Percentiles rank a stretch among this genome's conserved stretches.
phyloP scores from a whole-genome alignment of 2,329 filamentous ascomycete species.

The Calonectria hongkongensis region DNA sequence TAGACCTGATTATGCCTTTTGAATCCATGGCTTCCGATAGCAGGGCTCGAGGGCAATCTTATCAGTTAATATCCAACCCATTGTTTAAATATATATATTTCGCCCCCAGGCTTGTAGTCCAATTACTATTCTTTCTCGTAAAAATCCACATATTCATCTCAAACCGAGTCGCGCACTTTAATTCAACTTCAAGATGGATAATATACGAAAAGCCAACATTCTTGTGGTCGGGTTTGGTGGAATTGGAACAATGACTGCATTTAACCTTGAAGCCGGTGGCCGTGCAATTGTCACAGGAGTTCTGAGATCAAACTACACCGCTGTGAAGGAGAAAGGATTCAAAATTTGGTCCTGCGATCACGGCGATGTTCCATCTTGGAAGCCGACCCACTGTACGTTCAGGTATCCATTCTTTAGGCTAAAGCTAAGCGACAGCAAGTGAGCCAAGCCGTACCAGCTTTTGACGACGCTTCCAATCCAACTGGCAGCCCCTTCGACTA shows the following conservation, averaged over 20 bases:
- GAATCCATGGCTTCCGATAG: not conserved
- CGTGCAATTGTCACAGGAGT: slow-evolving; percentile 17
- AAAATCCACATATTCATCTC: no score
- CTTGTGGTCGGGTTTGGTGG: slow-evolving; percentile 17
- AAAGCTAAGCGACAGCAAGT: not conserved
- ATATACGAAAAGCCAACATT: slow-evolving; percentile 2
- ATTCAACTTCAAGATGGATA: not conserved
- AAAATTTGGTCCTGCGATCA: slow-evolving; percentile 6
- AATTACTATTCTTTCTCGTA: no score
- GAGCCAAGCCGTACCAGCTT: not conserved
- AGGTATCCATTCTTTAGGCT: no score
- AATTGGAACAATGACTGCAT: slow-evolving; percentile 2
- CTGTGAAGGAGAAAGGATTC: not conserved
- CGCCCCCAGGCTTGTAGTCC: not conserved
- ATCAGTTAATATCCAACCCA: not conserved
- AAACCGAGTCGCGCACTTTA: not conserved
- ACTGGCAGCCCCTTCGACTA: slow-evolving; percentile 67
- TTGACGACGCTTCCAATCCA: not conserved
- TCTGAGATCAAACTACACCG: slow-evolving; percentile 1
- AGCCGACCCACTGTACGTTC: not conserved
- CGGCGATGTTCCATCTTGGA: slow-evolving; percentile 21
- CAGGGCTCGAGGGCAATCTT: not conserved
- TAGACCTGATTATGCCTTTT: not conserved
- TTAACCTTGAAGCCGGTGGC: slow-evolving; percentile 15
- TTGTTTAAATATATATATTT: slow-evolving; percentile 2